Evolutionary conservation across 768 basidiomycete genomes (phyloP).

Genomic region (Chlorophyllum brunneum): DNA sequence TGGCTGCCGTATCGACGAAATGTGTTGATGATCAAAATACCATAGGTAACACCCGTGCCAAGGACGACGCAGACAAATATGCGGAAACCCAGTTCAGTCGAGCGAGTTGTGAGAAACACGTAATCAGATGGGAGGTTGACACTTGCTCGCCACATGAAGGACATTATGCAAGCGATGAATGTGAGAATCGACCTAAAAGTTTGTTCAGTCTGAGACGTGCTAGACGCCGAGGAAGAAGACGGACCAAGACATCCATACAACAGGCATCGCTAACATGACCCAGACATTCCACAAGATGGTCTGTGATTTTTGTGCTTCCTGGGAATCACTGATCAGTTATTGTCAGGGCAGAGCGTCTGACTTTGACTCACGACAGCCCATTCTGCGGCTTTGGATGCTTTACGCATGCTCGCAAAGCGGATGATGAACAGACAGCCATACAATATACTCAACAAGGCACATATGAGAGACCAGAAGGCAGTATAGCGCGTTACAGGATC

Average conservation of each 20-base stretch:
- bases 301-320: constrained; percentile 45
- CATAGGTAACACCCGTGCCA: constrained; percentile 48
- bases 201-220: not conserved
- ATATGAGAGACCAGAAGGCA: constrained; percentile 50
- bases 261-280: constrained; percentile 59
- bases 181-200: constrained; percentile 50
- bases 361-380: constrained; percentile 49
- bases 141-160: constrained; percentile 62
- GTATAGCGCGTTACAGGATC: constrained; percentile 52
- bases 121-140: constrained; percentile 41
- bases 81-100: constrained; percentile 48
- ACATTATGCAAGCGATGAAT: constrained; percentile 51
- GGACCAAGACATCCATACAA: constrained; percentile 58
- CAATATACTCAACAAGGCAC: constrained; percentile 55
- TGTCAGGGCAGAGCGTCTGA: not conserved
- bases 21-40: constrained; percentile 45
- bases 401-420: constrained; percentile 60
- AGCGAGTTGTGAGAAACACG: constrained; percentile 42
- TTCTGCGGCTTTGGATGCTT: constrained; percentile 53
- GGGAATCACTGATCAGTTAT: not conserved
- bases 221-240: not conserved
- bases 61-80: constrained; percentile 46
- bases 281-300: constrained; percentile 54
- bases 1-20: constrained; percentile 45
- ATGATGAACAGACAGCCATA: constrained; percentile 61